These are phyloP conservation scores for Coccomyxa subellipsoidea DNA, from an alignment of 163 green algal genomes.

Conservation along the genomic window DNA sequence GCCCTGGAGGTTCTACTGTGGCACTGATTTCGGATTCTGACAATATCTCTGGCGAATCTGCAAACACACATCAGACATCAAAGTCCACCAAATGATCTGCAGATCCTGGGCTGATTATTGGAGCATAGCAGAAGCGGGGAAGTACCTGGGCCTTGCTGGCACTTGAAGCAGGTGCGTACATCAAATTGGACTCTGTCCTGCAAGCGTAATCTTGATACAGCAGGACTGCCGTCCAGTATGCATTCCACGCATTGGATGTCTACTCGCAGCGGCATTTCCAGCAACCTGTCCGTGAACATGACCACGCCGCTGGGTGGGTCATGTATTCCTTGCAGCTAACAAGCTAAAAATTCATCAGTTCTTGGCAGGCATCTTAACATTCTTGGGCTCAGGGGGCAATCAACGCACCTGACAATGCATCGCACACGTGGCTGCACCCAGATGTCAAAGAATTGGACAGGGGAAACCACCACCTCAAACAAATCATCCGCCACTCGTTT, in stretches of 20 bases:
- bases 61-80: not conserved
- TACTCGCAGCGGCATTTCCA: not conserved
- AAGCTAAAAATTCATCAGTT: too few species aligned
- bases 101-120: too few species aligned
- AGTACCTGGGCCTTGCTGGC: not conserved
- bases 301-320: too few species aligned
- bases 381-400: too few species aligned
- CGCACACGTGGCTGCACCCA: slow-evolving; percentile 13
- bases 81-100: not conserved
- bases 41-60: not conserved
- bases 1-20: not conserved
- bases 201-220: not conserved
- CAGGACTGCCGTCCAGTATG: slow-evolving; percentile 3
- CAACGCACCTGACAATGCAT: slow-evolving; percentile 3
- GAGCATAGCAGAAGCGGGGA: too few species aligned
- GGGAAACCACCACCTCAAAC: slow-evolving; percentile 5
- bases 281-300: not conserved
- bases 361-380: too few species aligned
- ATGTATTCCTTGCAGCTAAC: too few species aligned
- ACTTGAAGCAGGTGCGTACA: slow-evolving; percentile 1
- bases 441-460: slow-evolving; percentile 3
- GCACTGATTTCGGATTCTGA: not conserved
- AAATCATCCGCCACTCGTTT: not conserved
- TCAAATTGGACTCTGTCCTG: slow-evolving; percentile 3
- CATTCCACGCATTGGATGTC: slow-evolving; percentile 11